Base-by-base conservation (phyloP, 306 rosid species). In the Pueraria montana region DNA sequence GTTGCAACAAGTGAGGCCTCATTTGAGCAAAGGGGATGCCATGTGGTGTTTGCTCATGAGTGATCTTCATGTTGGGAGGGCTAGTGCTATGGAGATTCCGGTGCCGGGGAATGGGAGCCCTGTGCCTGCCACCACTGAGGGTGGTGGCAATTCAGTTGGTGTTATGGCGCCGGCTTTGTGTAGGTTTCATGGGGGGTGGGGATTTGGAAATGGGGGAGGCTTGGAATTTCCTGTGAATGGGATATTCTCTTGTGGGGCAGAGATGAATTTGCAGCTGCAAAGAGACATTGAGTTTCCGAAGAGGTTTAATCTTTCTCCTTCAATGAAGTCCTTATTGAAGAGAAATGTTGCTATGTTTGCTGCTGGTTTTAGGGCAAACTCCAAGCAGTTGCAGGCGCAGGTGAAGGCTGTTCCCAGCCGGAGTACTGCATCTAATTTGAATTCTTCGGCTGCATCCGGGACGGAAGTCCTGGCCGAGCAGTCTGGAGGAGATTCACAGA, bases 1-100 rank as follows among this genome's bases (percentile, higher is more conserved):
- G 90, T 87, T 96, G 88, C 97, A 91, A 58, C 98, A 91, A 70
- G 87, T 91, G 76, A 93, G 91, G 78, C 97, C 97, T 11, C 83
- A 90, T 79, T 88, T 96, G 91, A 96, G 90, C 78, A 93, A 92
- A 86, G 96, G 96, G 5, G 98, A 96, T 86, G 99, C 97, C 11
- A 91, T 96, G 98, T 92, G 98, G 97, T 92, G 98, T 86, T 85
- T 96, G 92, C 94, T 93, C 26, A 96, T 90, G 98, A 93, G 94
- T 85, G 97, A 96, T 76, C 96, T 96, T 91, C 94, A 96, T 86
- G 94, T 93, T 2, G 96, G 94, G 21, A 91, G 92, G 77, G 99
- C 99, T 0, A 93, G 92, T 26, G 50, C 87, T 26, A 85, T 96
- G 90, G 98, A 96, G 81, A 86, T 91, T 86, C 97, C 99, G 0